These are phyloP conservation scores for Fraxinus americana DNA, from an alignment of 257 asterid species.

Conservation along the genomic window DNA sequence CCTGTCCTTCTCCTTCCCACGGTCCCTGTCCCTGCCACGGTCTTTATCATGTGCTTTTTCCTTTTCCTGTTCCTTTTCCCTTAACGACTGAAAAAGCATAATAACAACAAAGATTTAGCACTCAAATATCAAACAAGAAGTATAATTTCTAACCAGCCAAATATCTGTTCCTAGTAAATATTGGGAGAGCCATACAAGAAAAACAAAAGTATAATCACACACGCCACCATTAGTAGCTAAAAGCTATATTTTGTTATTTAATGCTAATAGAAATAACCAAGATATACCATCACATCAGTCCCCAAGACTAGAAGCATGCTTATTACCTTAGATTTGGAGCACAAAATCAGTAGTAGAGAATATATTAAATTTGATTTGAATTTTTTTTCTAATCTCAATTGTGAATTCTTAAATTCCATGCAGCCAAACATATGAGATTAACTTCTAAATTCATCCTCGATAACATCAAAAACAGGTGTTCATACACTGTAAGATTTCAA, in stretches of 20 bases:
- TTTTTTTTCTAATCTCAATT: not conserved
- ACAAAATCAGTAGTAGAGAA: not conserved
- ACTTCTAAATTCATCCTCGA: not conserved
- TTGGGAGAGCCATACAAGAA: slow-evolving; percentile 1
- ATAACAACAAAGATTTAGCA: slow-evolving; percentile 1
- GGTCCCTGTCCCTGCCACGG: slow-evolving; percentile 39
- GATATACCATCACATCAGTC: slow-evolving; percentile 1
- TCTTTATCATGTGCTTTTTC: slow-evolving; percentile 44
- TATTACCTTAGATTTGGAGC: slow-evolving; percentile 1
- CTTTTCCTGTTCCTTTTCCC: slow-evolving; percentile 32
- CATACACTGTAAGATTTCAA: not conserved
- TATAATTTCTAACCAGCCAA: not conserved
- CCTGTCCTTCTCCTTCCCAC: slow-evolving; percentile 31
- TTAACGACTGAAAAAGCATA: slow-evolving; percentile 39
- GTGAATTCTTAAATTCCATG: not conserved
- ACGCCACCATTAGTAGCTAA: not conserved
- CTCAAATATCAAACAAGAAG: not conserved
- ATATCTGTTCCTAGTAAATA: not conserved
- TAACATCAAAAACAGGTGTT: not conserved
- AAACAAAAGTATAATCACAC: not conserved
- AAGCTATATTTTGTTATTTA: not conserved
- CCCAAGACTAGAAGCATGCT: not conserved
- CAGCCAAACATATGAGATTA: not conserved
- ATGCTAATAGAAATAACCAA: not conserved
- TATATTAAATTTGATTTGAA: not conserved